Conservation (phyloP, 2,329 filamentous ascomycete species). For the Colletotrichum musicola region DNA sequence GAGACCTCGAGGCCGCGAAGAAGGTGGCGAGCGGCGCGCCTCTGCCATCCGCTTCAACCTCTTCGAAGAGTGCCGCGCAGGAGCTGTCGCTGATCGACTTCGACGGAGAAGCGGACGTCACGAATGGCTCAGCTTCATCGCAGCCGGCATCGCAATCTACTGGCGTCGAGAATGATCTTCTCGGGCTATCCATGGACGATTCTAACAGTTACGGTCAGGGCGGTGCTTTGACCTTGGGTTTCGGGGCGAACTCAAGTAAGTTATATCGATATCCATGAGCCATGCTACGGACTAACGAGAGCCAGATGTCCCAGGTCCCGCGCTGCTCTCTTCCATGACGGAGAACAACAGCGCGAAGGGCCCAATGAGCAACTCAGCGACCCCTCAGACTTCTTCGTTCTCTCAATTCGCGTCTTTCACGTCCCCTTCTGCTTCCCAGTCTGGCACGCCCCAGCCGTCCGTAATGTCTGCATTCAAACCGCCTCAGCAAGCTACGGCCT, state of each 20-base stretch:
- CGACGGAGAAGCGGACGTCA: slow-evolving; percentile 72
- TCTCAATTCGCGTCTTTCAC: slow-evolving; percentile 68
- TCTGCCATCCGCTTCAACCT: slow-evolving; percentile 43
- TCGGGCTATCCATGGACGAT: slow-evolving; percentile 87
- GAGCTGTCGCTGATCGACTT: slow-evolving; percentile 97
- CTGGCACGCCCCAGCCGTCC: slow-evolving; percentile 65
- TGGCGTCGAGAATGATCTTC: slow-evolving; percentile 87
- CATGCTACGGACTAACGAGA: slow-evolving; percentile 44
- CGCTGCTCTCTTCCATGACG: slow-evolving; percentile 73
- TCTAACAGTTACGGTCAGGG: slow-evolving; percentile 75
- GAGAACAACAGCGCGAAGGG: slow-evolving; percentile 70
- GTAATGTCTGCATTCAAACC: slow-evolving; percentile 60
- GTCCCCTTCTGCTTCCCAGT: slow-evolving; percentile 64
- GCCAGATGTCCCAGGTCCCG: slow-evolving; percentile 73
- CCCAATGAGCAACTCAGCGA: slow-evolving; percentile 44
- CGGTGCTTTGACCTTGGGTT: slow-evolving; percentile 87
- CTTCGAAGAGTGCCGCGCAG: slow-evolving; percentile 71
- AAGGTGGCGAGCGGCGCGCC: slow-evolving; percentile 85
- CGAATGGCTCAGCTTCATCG: slow-evolving; percentile 51
- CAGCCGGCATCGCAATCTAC: slow-evolving; percentile 63
- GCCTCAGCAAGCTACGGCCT: slow-evolving; percentile 55
- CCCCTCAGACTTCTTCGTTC: slow-evolving; percentile 61
- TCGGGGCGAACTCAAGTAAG: slow-evolving; percentile 77
- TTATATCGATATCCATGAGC: slow-evolving; percentile 26
- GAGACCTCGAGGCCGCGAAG: slow-evolving; percentile 85